Conservation (phyloP, 768 basidiomycete genomes). For the Boletus rubropictus region DNA sequence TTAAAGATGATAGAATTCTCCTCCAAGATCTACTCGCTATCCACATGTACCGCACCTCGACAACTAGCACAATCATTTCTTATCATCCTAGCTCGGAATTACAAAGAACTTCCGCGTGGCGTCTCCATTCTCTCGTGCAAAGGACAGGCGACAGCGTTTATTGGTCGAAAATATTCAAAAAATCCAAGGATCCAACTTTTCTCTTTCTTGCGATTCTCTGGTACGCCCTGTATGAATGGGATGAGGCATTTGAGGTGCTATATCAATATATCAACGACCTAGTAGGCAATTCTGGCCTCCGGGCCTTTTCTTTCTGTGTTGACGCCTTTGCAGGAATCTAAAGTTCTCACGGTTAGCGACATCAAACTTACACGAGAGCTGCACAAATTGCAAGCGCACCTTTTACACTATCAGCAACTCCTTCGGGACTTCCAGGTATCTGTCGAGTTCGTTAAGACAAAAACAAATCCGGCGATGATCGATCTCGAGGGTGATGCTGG, state of each 20-base stretch:
- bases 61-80: slow-evolving; percentile 23
- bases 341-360: slow-evolving; percentile 38
- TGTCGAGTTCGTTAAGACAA: slow-evolving; percentile 42
- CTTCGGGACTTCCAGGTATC: slow-evolving; percentile 49
- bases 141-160: slow-evolving; percentile 32
- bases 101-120: slow-evolving; percentile 25
- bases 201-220: slow-evolving; percentile 49
- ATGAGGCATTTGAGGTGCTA: slow-evolving; percentile 50
- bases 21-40: slow-evolving; percentile 46
- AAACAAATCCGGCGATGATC: slow-evolving; percentile 45
- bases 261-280: slow-evolving; percentile 46
- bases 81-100: slow-evolving; percentile 27
- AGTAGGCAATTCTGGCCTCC: slow-evolving; percentile 28
- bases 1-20: slow-evolving; percentile 18
- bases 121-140: slow-evolving; percentile 25
- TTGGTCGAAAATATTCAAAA: slow-evolving; percentile 27
- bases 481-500: slow-evolving; percentile 9
- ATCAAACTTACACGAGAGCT: slow-evolving; percentile 48
- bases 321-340: slow-evolving; percentile 37
- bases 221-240: slow-evolving; percentile 60
- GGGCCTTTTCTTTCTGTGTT: neutral
- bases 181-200: slow-evolving; percentile 47
- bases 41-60: slow-evolving; percentile 42
- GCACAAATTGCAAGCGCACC: slow-evolving; percentile 53
- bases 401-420: slow-evolving; percentile 50